These are phyloP conservation scores for Leccinum truebloodii DNA, from an alignment of 768 basidiomycete species.

Conservation along the genomic window DNA sequence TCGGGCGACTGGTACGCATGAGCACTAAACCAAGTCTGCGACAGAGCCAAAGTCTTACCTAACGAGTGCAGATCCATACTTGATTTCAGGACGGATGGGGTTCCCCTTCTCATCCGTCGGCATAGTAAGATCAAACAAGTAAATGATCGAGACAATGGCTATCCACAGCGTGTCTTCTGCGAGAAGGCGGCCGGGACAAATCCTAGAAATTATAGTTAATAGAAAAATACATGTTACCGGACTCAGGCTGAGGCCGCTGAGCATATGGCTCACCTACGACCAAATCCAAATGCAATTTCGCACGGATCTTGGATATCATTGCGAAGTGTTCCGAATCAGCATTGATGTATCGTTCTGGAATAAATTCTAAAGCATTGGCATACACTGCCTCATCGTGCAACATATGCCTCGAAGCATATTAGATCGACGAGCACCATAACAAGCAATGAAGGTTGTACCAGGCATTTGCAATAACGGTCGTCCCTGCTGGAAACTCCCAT, in stretches of 20 bases:
- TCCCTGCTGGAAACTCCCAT: slow-evolving; percentile 6
- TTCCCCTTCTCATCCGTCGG: slow-evolving; percentile 2
- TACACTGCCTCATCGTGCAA: slow-evolving; percentile 4
- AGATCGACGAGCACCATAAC: not conserved
- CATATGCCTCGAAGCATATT: slow-evolving; percentile 5
- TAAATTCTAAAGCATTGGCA: slow-evolving; percentile 4
- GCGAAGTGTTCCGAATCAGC: not conserved
- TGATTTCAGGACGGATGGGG: not conserved
- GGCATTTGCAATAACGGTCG: slow-evolving; percentile 1
- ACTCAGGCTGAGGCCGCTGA: not conserved
- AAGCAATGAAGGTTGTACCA: not conserved
- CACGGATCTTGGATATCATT: slow-evolving; percentile 3
- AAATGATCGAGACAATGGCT: not conserved
- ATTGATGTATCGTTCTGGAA: not conserved
- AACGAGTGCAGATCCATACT: slow-evolving; percentile 1
- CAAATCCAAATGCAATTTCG: slow-evolving; percentile 9
- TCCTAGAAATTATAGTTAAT: not conserved
- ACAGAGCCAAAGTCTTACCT: not conserved
- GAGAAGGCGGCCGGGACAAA: slow-evolving; percentile 7
- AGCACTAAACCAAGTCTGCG: not conserved
- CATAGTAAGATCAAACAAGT: slow-evolving; percentile 5
- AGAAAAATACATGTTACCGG: not conserved
- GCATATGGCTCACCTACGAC: not conserved
- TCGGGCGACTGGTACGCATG: not conserved
- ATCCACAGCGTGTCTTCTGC: slow-evolving; percentile 9